These are phyloP conservation scores for Wickerhamiella sergipiensis DNA, from an alignment of 805 yeast genomes.

Conservation along the genomic window DNA sequence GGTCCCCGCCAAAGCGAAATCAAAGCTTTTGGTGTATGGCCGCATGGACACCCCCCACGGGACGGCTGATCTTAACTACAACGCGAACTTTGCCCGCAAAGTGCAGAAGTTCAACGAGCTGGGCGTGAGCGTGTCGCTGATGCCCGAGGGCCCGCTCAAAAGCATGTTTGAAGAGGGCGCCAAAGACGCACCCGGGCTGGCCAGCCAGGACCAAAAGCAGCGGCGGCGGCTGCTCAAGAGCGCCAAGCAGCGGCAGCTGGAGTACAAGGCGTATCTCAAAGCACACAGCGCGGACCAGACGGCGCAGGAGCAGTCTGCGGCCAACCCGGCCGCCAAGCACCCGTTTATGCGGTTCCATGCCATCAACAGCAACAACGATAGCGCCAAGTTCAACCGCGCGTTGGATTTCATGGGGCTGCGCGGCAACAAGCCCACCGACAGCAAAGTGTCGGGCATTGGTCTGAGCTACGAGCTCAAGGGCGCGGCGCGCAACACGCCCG, in stretches of 20 bases:
- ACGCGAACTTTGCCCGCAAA: slow-evolving; percentile 17
- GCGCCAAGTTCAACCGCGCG: slow-evolving; percentile 6
- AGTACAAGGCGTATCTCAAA: slow-evolving; percentile 4
- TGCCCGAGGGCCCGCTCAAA: slow-evolving; percentile 6
- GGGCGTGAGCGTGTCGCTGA: slow-evolving; percentile 16
- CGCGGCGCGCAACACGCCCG: slow-evolving; percentile 21
- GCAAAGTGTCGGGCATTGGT: slow-evolving; percentile 15
- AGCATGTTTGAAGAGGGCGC: slow-evolving; percentile 12
- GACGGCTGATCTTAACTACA: slow-evolving; percentile 20
- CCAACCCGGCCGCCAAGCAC: neutral
- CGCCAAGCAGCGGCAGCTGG: slow-evolving; percentile 11
- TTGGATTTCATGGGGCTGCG: slow-evolving; percentile 3
- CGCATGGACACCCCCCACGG: slow-evolving; percentile 20
- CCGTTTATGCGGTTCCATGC: neutral
- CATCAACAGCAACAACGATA: neutral
- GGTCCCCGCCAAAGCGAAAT: slow-evolving; percentile 18
- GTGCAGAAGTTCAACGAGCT: slow-evolving; percentile 20
- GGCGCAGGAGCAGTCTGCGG: neutral
- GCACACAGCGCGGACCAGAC: neutral
- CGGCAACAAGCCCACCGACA: neutral
- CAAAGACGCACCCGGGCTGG: slow-evolving; percentile 4
- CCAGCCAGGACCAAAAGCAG: slow-evolving; percentile 6
- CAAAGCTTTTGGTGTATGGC: slow-evolving; percentile 16
- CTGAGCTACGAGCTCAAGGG: slow-evolving; percentile 23
- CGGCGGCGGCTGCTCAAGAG: slow-evolving; percentile 10